A percentile compares a stretch with the other conserved stretches of the same genome.
phyloP scores from a whole-genome alignment of 176 grass and related monocot species.

The Echinochloa phyllopogon region DNA sequence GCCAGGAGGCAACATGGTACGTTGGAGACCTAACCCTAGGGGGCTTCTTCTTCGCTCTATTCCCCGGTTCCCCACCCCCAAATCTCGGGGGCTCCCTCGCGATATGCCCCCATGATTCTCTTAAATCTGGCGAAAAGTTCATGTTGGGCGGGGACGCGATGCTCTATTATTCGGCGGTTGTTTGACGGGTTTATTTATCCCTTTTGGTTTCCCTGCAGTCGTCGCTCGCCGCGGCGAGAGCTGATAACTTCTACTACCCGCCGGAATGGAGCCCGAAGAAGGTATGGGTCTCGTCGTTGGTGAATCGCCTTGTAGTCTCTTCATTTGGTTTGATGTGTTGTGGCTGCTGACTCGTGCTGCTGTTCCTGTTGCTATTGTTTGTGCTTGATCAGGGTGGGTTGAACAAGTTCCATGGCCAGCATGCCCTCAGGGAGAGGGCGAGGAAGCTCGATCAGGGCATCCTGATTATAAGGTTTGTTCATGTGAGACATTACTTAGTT shows the following conservation, averaged over 20 bases:
- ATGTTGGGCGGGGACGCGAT: neutral
- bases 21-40: conserved; percentile 36
- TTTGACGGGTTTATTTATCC: conserved; percentile 33
- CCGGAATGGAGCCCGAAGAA: conserved; percentile 99
- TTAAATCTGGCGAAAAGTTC: neutral
- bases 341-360: conserved; percentile 18
- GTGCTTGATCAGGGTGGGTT: conserved; percentile 68
- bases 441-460: conserved; percentile 98
- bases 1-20: conserved; percentile 48
- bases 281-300: conserved; percentile 39
- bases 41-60: neutral
- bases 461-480: conserved; percentile 82
- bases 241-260: conserved; percentile 98
- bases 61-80: neutral
- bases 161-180: neutral
- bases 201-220: conserved; percentile 52
- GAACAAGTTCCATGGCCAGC: conserved; percentile 97
- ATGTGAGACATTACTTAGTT: neutral
- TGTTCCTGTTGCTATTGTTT: conserved; percentile 17
- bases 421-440: conserved; percentile 84
- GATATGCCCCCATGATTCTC: neutral
- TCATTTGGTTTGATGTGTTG: neutral
- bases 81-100: neutral
- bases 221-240: conserved; percentile 82
- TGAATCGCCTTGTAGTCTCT: neutral